Base-by-base conservation (phyloP, 805 yeast genomes). In the Diddensiella santjacobensis region DNA sequence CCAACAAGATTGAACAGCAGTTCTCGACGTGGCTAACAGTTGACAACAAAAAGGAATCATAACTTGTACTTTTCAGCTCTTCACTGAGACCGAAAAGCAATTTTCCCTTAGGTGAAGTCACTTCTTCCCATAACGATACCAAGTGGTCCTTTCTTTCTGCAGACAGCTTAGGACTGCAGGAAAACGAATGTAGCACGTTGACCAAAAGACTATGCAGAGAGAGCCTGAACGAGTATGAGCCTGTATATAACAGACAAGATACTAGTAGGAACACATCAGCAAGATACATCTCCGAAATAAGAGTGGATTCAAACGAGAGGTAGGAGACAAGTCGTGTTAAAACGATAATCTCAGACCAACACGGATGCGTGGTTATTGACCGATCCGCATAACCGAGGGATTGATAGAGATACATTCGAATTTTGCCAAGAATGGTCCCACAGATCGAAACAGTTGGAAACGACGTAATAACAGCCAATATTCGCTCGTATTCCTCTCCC, bases 361-460 rank as follows among this genome's bases (percentile, higher is more conserved):
- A 75, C 13, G 78, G 72, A 48, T 77, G 80, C 19, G 77, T 69
- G 47, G 77, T 78, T 37, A 78, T 70, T 1, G 74, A 67, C 35
- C 74, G 71, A 40, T 67, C 72, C 44, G 69, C 62, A 8, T 64
- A 63, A 17, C 64, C 56, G 11, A 72, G 68, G 1, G 77, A 73
- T 6, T 75, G 71, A 30, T 72, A 71, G 1, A 86, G 74, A 37
- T 81, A 72, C 6, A 70, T 70, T 51, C 81, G 72, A 36, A 88
- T 63, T 52, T 84, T 71, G 26, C 72, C 63, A 33, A 87, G 71
- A 1, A 87, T 75, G 44, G 78, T 74, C 4, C 87, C 83, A 58
- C 88, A 81, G 1, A 86, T 71, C 53, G 82, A 87, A n/a, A 82
- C 70, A 1, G 91, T 81, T 2, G 95, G 89, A 19, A 78, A 70